Percentiles rank a stretch among this genome's conserved stretches.
Conservation (phyloP, 169 alveolate species). For the Plasmodium knowlesi region DNA sequence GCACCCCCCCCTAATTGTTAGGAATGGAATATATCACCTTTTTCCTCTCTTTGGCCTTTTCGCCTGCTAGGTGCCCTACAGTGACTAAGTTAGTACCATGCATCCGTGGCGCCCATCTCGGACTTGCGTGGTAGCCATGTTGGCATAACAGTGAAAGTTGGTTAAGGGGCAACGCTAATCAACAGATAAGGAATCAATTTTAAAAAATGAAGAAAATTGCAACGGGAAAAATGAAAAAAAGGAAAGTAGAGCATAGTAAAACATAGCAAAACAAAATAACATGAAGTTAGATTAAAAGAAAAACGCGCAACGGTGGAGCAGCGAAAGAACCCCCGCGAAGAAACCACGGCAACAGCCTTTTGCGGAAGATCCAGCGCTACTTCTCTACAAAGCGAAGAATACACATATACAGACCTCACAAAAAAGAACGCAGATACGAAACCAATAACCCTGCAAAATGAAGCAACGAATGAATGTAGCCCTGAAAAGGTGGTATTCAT, state of each 20-base stretch:
- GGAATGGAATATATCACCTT: background rate
- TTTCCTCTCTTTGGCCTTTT: background rate
- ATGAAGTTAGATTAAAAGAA: background rate
- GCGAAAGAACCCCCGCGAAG: background rate
- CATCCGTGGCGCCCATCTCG: background rate
- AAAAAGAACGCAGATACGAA: background rate
- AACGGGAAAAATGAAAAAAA: background rate
- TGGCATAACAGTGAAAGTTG: background rate
- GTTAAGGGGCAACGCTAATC: background rate
- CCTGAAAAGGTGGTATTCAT: conserved; percentile 20
- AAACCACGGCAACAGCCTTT: background rate
- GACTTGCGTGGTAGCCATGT: background rate
- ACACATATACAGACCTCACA: background rate
- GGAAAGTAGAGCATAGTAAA: background rate
- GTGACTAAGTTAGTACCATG: background rate
- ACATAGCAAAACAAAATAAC: background rate
- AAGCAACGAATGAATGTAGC: background rate
- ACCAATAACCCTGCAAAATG: background rate
- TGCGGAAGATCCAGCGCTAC: background rate
- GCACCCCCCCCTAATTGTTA: background rate
- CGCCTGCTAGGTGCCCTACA: background rate
- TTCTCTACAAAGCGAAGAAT: background rate
- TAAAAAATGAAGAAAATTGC: background rate
- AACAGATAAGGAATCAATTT: background rate
- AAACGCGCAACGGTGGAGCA: background rate